Conservation (phyloP, 768 basidiomycete genomes). For the Lentinula sp. region DNA sequence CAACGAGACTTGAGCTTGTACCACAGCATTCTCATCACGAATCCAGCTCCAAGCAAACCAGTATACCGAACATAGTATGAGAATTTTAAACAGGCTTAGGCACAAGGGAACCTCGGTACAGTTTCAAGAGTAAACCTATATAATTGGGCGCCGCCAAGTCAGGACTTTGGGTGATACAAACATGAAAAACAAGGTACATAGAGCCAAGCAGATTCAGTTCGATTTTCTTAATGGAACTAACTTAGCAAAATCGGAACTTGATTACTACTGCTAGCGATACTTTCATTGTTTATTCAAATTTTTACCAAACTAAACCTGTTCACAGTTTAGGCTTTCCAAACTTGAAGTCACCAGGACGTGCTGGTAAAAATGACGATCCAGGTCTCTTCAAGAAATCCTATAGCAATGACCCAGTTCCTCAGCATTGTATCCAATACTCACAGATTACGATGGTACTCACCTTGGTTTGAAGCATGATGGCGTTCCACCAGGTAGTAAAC, state of each 20-base stretch:
- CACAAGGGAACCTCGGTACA: too few relatives aligned
- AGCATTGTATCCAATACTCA: background rate
- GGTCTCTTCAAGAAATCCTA: background rate
- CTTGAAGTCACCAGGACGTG: background rate
- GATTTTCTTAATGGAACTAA: too few relatives aligned
- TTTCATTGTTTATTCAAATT: too few relatives aligned
- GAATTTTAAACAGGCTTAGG: too few relatives aligned
- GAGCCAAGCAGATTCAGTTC: too few relatives aligned
- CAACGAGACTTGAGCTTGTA: too few relatives aligned
- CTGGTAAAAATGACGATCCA: background rate
- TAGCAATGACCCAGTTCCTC: background rate
- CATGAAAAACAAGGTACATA: too few relatives aligned
- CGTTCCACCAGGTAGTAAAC: conserved; percentile 56
- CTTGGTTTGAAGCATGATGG: conserved; percentile 41
- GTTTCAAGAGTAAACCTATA: background rate
- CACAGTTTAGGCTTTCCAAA: background rate
- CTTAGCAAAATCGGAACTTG: too few relatives aligned
- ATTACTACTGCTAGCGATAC: too few relatives aligned
- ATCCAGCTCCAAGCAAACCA: too few relatives aligned
- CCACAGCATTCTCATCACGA: too few relatives aligned
- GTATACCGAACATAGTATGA: too few relatives aligned
- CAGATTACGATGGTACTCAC: conserved; percentile 20
- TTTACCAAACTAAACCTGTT: background rate
- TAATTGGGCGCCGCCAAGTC: background rate
- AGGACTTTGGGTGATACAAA: background rate